Evolutionary conservation across 1,284 basidiomycete species (phyloP).

Genomic region (Malassezia sympodialis): DNA sequence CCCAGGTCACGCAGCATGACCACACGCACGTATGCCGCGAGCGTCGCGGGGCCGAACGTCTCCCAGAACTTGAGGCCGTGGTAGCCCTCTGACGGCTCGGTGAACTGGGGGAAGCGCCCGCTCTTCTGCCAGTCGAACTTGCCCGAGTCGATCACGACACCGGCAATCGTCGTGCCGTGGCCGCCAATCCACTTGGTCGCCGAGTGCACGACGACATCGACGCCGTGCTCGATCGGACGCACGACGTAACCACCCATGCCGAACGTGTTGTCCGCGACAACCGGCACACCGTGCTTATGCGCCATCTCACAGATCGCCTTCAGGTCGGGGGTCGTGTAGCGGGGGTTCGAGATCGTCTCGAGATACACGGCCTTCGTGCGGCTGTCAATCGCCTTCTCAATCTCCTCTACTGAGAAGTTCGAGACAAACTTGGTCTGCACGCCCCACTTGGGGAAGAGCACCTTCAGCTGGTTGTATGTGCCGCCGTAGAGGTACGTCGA

Average conservation of each 20-base stretch:
- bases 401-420: constrained; percentile 57
- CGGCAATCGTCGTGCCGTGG: constrained; percentile 76
- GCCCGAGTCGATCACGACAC: constrained; percentile 69
- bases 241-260: constrained; percentile 70
- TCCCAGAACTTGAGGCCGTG: constrained; percentile 58
- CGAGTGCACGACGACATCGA: constrained; percentile 75
- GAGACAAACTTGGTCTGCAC: constrained; percentile 69
- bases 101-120: constrained; percentile 71
- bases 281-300: constrained; percentile 63
- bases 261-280: constrained; percentile 83
- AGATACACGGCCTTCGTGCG: constrained; percentile 56
- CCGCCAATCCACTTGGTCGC: constrained; percentile 88
- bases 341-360: constrained; percentile 77
- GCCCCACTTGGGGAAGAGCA: constrained; percentile 62
- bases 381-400: constrained; percentile 55
- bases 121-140: constrained; percentile 72
- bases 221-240: constrained; percentile 66
- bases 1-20: constrained; percentile 71
- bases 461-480: constrained; percentile 80
- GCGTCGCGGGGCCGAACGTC: constrained; percentile 64
- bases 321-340: constrained; percentile 63
- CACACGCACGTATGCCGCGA: constrained; percentile 63
- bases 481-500: constrained; percentile 50
- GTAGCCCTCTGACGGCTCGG: constrained; percentile 70
- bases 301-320: constrained; percentile 67